A percentile compares a stretch with the other conserved stretches of the same genome.
Conservation (phyloP, 2,329 filamentous ascomycete genomes). For the Colletotrichum orchidophilum region DNA sequence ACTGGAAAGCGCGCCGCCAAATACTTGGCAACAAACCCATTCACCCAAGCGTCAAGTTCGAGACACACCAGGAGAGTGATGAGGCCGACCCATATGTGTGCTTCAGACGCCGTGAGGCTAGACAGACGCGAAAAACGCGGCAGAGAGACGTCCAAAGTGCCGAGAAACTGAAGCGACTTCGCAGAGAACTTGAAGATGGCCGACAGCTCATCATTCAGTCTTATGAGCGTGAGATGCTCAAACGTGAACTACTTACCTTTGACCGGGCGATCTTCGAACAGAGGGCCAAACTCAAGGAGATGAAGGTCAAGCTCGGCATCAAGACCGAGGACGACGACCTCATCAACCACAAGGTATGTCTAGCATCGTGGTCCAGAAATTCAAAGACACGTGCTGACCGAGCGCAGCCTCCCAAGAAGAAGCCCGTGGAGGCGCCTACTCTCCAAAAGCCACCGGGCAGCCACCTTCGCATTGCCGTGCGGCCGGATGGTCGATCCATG, state of each 20-base stretch:
- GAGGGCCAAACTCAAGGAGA: slow-evolving; percentile 82
- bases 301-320: slow-evolving; percentile 88
- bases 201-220: slow-evolving; percentile 82
- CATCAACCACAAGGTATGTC: slow-evolving; percentile 86
- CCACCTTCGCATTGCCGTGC: slow-evolving; percentile 75
- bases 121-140: slow-evolving; percentile 93
- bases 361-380: background rate
- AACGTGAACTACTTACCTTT: slow-evolving; percentile 78
- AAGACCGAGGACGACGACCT: slow-evolving; percentile 94
- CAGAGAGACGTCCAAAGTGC: slow-evolving; percentile 93
- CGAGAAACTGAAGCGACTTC: slow-evolving; percentile 91
- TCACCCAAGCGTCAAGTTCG: slow-evolving; percentile 87
- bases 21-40: slow-evolving; percentile 75
- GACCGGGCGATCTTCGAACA: slow-evolving; percentile 87
- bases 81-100: slow-evolving; percentile 98
- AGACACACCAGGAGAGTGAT: slow-evolving; percentile 92
- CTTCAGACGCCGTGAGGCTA: slow-evolving; percentile 93
- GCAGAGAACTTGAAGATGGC: slow-evolving; percentile 90
- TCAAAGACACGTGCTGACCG: slow-evolving; percentile 46
- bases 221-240: slow-evolving; percentile 80
- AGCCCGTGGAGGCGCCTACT: slow-evolving; percentile 67
- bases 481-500: slow-evolving; percentile 74
- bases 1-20: slow-evolving; percentile 82
- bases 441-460: slow-evolving; percentile 69
- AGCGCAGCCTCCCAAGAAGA: slow-evolving; percentile 74